Conservation (phyloP, 305 asterid species). For the Caryopteris hybrid region DNA sequence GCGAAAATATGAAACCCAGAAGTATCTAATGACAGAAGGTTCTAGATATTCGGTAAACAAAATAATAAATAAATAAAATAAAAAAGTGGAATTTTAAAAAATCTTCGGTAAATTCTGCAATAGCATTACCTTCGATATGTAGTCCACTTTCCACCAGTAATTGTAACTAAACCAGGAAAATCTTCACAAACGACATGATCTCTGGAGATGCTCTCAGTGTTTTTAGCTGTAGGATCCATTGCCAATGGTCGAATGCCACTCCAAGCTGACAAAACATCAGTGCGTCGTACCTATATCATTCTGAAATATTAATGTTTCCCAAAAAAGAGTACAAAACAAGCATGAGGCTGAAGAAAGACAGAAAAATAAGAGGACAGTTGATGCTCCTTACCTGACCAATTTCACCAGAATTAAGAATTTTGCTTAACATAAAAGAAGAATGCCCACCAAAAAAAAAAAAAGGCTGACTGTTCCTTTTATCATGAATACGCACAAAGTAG, state of each 20-base stretch:
- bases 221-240: constrained; percentile 81
- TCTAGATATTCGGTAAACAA: not conserved
- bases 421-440: not conserved
- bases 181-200: constrained; percentile 93
- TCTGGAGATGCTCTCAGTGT: constrained; percentile 87
- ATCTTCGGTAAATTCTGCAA: not conserved
- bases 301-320: constrained; percentile 19
- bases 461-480: not conserved
- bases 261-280: constrained; percentile 97
- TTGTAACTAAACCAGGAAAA: constrained; percentile 88
- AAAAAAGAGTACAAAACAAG: constrained; percentile 5
- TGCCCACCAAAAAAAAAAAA: not conserved
- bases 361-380: not conserved
- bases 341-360: not conserved
- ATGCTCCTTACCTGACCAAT: constrained; percentile 5
- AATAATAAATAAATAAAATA: too few relatives aligned
- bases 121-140: constrained; percentile 82
- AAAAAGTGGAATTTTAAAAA: not conserved
- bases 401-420: not conserved
- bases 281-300: constrained; percentile 70
- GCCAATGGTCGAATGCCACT: constrained; percentile 99
- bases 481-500: not conserved
- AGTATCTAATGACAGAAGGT: constrained; percentile 2
- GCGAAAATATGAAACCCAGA: constrained; percentile 1
- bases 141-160: constrained; percentile 99